These are phyloP conservation scores for Sugiyamaella pinicola DNA, from an alignment of 1,139 yeast species.

Conservation along the genomic window DNA sequence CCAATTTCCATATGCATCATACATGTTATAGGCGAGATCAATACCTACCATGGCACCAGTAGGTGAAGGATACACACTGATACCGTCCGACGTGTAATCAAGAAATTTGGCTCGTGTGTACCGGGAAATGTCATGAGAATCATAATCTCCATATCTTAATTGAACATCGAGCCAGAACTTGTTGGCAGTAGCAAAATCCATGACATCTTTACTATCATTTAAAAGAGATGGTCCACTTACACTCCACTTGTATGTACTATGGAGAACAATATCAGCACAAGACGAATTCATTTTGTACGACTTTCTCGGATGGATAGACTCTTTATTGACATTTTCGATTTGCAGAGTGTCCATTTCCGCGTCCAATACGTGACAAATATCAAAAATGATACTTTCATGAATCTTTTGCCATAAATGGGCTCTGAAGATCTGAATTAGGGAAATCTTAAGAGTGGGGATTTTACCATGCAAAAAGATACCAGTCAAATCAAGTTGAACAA, in stretches of 20 bases:
- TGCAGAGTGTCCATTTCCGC: conserved; percentile 81
- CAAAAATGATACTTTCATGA: conserved; percentile 93
- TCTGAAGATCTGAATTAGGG: conserved; percentile 92
- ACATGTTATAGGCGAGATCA: conserved; percentile 94
- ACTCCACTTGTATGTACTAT: conserved; percentile 80
- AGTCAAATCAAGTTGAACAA: conserved; percentile 93
- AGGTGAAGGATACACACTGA: conserved; percentile 87
- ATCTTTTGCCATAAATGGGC: conserved; percentile 99
- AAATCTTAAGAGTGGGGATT: conserved; percentile 93
- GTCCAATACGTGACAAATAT: conserved; percentile 88
- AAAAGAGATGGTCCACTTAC: conserved; percentile 81
- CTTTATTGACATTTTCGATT: conserved; percentile 84
- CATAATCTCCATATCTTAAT: conserved; percentile 94
- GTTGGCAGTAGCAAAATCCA: conserved; percentile 54
- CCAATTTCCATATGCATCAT: conserved; percentile 97
- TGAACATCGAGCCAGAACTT: conserved; percentile 97
- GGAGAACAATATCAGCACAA: conserved; percentile 83
- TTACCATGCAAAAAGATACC: conserved; percentile 98
- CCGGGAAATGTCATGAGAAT: conserved; percentile 93
- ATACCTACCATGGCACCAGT: conserved; percentile 90
- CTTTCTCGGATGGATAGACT: conserved; percentile 94
- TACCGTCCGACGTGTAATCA: conserved; percentile 88
- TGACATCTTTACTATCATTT: conserved; percentile 47
- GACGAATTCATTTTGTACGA: conserved; percentile 97
- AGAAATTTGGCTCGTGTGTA: conserved; percentile 90